These are phyloP conservation scores for Amphicarpaea edgeworthii DNA, from an alignment of 306 rosid genomes.

Conservation along the genomic window DNA sequence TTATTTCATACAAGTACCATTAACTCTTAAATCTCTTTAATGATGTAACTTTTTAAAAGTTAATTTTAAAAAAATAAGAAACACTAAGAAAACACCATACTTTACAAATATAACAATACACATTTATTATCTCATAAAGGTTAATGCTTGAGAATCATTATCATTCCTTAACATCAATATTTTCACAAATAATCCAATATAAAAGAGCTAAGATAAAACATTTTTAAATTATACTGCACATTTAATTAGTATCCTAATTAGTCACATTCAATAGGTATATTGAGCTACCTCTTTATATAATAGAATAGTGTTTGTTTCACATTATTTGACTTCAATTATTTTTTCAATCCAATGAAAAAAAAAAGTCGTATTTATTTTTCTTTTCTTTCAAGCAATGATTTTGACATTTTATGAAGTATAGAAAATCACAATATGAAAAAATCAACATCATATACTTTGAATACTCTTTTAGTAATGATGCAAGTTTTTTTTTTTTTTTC, in stretches of 20 bases:
- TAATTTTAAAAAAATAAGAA: no score
- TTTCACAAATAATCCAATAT: no score
- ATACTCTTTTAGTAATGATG: not conserved
- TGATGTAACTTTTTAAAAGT: no score
- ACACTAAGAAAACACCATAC: no score
- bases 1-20: no score
- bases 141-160: no score
- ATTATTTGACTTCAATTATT: not conserved
- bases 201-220: not conserved
- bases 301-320: not conserved
- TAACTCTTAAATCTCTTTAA: no score
- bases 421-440: not conserved
- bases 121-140: no score
- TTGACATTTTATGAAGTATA: not conserved
- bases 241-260: not conserved
- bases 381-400: not conserved
- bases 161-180: no score
- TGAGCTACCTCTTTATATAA: not conserved
- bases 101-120: no score
- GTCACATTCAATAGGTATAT: not conserved
- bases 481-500: not conserved
- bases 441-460: not conserved
- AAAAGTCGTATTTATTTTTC: not conserved
- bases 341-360: not conserved
- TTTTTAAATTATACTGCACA: not conserved